Evolutionary conservation across 2,329 filamentous ascomycete genomes (phyloP), one percentile per base, ranked within the genome.

Genomic region (Fonsecaea pedrosoi): DNA sequence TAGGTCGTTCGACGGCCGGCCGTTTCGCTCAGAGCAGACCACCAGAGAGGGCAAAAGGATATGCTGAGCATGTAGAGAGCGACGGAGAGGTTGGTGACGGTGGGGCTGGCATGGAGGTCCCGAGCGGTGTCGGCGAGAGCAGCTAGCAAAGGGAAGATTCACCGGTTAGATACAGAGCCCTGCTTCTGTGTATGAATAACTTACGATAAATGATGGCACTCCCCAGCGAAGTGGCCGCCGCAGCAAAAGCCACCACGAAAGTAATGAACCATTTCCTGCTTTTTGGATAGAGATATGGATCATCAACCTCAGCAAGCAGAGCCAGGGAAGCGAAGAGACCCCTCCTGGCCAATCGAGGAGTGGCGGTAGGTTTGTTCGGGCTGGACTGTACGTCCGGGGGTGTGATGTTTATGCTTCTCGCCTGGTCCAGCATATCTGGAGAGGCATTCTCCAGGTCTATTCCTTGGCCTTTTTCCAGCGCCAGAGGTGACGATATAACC

Each of bases 221-320:
- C 0, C 93, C 93, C 81, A 96, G 87, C 0, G 94, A 93, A 0
- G 90, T 92, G 0, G 87, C 90, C n/a, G 89, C 88, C 1, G 87
- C 92, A 1, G 92, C 92, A n/a, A 93, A 75, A 1, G 92, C 90
- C 53, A 97, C 86, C 56, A 94, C 86, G 35, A 87, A 82, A 0
- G 92, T 96, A 71, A 97, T 88, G 66, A 86, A 84, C 92, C 92
- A 96, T 86, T 97, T 97, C 12, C 86, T 92, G 57, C 81, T 85
- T 32, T 86, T 85, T 10, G 84, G 80, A 75, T 96, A 96, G 57
- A 91, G 85, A 67, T 89, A 59, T 91, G 86, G 67, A 89, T 88
- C 0, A 92, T 54, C 50, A 34, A 54, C 32, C 10, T 34, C 32
- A 13, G 50, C 9, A 32, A 54, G 25, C 21, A 54, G 1, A 10